These are phyloP conservation scores for Periconia sp. DNA, from an alignment of 2,329 filamentous ascomycete species.

Conservation along the genomic window DNA sequence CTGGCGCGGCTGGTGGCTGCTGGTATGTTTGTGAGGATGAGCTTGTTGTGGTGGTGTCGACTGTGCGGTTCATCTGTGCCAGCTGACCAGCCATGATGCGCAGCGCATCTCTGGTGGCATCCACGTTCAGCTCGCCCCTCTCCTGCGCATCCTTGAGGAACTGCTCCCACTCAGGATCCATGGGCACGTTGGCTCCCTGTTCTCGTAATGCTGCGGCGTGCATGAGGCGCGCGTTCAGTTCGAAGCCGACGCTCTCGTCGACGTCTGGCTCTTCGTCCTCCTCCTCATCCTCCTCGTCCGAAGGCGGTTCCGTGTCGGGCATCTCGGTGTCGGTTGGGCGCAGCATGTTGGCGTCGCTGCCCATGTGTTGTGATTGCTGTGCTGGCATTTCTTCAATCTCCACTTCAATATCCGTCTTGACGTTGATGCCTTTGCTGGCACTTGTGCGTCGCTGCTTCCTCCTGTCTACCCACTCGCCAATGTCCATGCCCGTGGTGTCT, in stretches of 20 bases:
- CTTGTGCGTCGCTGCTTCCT: slow-evolving; percentile 13
- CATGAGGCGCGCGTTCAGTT: slow-evolving; percentile 63
- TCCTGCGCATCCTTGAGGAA: slow-evolving; percentile 73
- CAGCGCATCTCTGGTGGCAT: slow-evolving; percentile 34
- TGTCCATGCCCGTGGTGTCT: slow-evolving; percentile 72
- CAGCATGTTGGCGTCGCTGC: background rate
- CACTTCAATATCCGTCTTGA: slow-evolving; percentile 47
- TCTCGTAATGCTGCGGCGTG: slow-evolving; percentile 65
- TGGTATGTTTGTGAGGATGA: slow-evolving; percentile 14
- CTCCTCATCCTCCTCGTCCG: slow-evolving; percentile 38
- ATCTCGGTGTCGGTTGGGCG: slow-evolving; percentile 23
- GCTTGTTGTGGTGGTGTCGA: slow-evolving; percentile 5
- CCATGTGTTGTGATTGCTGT: background rate
- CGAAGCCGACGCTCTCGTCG: slow-evolving; percentile 62
- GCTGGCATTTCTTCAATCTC: slow-evolving; percentile 38
- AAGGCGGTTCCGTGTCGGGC: slow-evolving; percentile 4
- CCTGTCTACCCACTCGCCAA: slow-evolving; percentile 62
- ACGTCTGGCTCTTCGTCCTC: slow-evolving; percentile 51
- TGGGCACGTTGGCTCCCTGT: slow-evolving; percentile 61
- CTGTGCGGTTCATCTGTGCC: slow-evolving; percentile 23
- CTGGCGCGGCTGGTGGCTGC: slow-evolving; percentile 22
- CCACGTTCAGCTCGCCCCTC: slow-evolving; percentile 51
- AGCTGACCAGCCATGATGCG: slow-evolving; percentile 33
- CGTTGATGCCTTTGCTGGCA: slow-evolving; percentile 37
- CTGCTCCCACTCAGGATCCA: slow-evolving; percentile 74